Base-by-base conservation (phyloP, 176 grass and related monocot genomes). In the Avena sativa region DNA sequence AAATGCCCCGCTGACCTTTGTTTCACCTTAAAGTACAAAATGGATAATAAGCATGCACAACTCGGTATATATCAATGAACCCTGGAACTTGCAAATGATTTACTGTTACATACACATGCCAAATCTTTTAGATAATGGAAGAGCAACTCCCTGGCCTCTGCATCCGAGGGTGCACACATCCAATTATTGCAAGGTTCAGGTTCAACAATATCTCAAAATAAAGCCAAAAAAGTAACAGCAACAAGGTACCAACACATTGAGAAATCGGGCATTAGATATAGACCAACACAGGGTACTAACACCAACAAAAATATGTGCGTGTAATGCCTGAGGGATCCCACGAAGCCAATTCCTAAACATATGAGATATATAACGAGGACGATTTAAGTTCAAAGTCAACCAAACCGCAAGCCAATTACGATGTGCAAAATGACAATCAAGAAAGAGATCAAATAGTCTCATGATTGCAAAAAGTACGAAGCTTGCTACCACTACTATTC, bases 21-120 rank as follows among this genome's bases (percentile, higher is more conserved):
- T 83, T 70, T 64, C 49, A 49, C 23, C n/a, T 38, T 64, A 1
- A 69, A 55, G 36, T 48, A 77, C 16, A 80, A 71, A 71, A 25
- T 66, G 30, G 21, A 25, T 16, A 25, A 46, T 20, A 77, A 36
- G 16, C 34, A 9, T n/a, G 2, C 52, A 30, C 17, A 36, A 80
- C 38, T 26, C 73, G 30, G 46, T 61, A 34, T 80, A 72, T 59
- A 50, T 49, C 6, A 48, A 48, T n/a, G 32, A 47, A 71, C 21
- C 23, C 58, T 17, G 13, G 20, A 47, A 17, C 76, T 49, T 34
- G 43, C 23, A 74, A 53, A 72, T n/a, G 16, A 43, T 62, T 80
- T 51, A 32, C 53, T 5, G 6, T 17, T 68, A 14, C 62, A 34
- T 14, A 55, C 19, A 38, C 17, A 68, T 81, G 9, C 53, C 47